Conservation (phyloP, 2,329 filamentous ascomycete species). For the Atkinsonella texensis region DNA sequence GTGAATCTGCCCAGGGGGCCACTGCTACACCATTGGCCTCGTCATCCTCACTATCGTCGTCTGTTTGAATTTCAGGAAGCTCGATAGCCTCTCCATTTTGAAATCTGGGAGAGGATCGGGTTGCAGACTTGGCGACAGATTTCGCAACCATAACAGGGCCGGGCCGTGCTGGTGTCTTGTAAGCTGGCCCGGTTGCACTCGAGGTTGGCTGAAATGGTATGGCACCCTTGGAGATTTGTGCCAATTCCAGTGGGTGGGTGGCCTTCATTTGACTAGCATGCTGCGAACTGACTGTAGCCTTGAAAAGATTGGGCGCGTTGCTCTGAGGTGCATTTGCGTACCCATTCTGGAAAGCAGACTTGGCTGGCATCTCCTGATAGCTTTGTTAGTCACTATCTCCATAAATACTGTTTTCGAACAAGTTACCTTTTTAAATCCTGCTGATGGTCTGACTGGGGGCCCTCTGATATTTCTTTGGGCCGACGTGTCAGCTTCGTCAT, state of each 20-base stretch:
- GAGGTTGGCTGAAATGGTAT: constrained; percentile 75
- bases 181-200: constrained; percentile 40
- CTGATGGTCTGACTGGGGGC: constrained; percentile 74
- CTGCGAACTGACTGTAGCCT: constrained; percentile 52
- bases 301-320: constrained; percentile 48
- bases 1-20: constrained; percentile 80
- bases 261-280: constrained; percentile 52
- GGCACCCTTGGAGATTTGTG: constrained; percentile 75
- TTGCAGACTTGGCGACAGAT: constrained; percentile 46
- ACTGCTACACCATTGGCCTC: constrained; percentile 41
- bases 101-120: constrained; percentile 69
- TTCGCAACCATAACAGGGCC: constrained; percentile 31
- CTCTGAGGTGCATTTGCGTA: constrained; percentile 47
- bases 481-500: constrained; percentile 49
- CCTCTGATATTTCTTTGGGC: constrained; percentile 56
- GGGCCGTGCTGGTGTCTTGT: constrained; percentile 59
- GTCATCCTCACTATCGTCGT: constrained; percentile 77
- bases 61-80: constrained; percentile 88
- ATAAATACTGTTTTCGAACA: neutral
- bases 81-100: constrained; percentile 83
- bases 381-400: neutral
- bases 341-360: constrained; percentile 47
- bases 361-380: constrained; percentile 44
- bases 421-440: constrained; percentile 54
- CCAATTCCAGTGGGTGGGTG: constrained; percentile 66